Evolutionary conservation across 768 basidiomycete species (phyloP).

Genomic region (Kwoniella mangroviensis): DNA sequence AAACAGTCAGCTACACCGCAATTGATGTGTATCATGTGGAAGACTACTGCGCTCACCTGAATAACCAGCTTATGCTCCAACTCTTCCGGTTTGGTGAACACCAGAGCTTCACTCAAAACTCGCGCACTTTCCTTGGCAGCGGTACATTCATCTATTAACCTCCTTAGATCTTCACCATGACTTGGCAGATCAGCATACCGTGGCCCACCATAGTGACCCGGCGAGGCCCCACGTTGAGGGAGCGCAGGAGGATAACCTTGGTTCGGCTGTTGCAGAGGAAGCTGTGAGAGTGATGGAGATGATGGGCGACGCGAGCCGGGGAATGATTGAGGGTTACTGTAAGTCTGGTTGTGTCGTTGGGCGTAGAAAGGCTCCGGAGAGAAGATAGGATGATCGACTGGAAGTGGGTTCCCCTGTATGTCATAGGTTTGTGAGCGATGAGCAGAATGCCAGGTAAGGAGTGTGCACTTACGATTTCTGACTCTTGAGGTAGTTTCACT

Average conservation of each 20-base stretch:
- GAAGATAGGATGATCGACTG: conserved; percentile 46
- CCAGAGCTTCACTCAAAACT: conserved; percentile 72
- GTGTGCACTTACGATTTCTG: conserved; percentile 68
- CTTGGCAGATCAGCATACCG: conserved; percentile 65
- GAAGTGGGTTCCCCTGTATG: conserved; percentile 50
- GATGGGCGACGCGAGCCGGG: conserved; percentile 29
- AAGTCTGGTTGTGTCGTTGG: conserved; percentile 58
- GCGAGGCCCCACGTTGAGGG: conserved; percentile 31
- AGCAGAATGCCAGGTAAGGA: not conserved
- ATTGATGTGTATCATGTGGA: no score
- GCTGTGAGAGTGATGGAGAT: conserved; percentile 29
- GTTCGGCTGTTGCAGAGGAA: conserved; percentile 11
- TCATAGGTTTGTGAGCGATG: not conserved
- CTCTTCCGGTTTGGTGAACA: conserved; percentile 72
- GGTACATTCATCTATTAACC: conserved; percentile 82
- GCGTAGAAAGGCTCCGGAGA: conserved; percentile 69
- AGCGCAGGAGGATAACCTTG: conserved; percentile 40
- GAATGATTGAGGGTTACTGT: conserved; percentile 57
- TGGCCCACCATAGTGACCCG: conserved; percentile 48
- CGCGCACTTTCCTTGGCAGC: conserved; percentile 80
- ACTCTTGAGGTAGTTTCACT: conserved; percentile 77
- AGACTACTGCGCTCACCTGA: conserved; percentile 62
- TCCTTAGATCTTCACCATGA: conserved; percentile 77
- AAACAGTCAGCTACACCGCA: no score
- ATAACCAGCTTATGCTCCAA: conserved; percentile 69